phyloP scores from a whole-genome alignment of 225 moss, liverwort and hornwort genomes.

The Anthoceros angustus region DNA sequence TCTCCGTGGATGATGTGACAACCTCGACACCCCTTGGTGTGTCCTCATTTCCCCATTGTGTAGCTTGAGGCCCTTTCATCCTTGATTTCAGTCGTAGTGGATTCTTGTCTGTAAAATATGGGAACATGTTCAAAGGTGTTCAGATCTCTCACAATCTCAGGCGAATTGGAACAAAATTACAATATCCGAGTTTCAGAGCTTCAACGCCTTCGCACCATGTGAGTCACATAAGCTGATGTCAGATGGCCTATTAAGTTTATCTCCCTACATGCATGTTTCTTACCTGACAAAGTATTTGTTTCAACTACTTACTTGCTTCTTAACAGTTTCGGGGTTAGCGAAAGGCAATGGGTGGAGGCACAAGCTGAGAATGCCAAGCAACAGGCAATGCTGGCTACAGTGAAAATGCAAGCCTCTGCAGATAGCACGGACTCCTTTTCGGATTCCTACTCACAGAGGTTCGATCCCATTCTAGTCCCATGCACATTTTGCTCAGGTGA shows the following conservation, averaged over 20 bases:
- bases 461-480: slow-evolving; percentile 12
- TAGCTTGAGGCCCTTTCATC: not conserved
- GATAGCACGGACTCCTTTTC: slow-evolving; percentile 71
- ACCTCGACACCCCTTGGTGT: slow-evolving; percentile 47
- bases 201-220: slow-evolving; percentile 94
- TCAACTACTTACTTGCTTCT: not conserved
- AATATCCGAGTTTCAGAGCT: slow-evolving; percentile 79
- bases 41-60: not conserved
- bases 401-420: slow-evolving; percentile 67
- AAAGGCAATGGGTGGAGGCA: slow-evolving; percentile 97
- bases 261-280: not conserved
- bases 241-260: not conserved
- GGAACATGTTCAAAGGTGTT: not conserved
- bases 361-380: slow-evolving; percentile 91
- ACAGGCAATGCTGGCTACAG: slow-evolving; percentile 60
- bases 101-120: slow-evolving; percentile 3
- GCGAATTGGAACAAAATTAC: slow-evolving; percentile 65
- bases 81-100: not conserved
- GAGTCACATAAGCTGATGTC: slow-evolving; percentile 1
- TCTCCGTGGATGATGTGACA: slow-evolving; percentile 67
- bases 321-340: slow-evolving; percentile 83
- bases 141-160: slow-evolving; percentile 10
- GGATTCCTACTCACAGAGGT: slow-evolving; percentile 67
- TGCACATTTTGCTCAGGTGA: not conserved
- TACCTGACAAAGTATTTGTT: not conserved